Evolutionary conservation across 116 monocot genomes (phyloP).

Genomic region (Thalassia testudinum): DNA sequence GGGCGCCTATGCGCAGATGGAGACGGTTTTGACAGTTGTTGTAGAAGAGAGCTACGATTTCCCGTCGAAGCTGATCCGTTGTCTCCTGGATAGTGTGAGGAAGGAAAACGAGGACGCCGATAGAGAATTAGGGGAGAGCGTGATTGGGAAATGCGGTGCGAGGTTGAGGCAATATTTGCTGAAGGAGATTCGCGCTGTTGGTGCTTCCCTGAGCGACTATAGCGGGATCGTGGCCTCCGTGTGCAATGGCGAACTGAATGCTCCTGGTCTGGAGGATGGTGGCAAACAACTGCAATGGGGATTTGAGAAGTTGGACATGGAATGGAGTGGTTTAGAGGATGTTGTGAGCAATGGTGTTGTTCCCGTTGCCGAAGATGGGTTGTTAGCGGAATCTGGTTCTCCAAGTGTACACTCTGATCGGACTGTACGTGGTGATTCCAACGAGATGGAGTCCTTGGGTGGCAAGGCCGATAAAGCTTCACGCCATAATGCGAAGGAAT

Average conservation of each 20-base stretch:
- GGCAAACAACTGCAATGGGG: no score
- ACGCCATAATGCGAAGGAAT: no score
- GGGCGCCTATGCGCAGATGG: slow-evolving; percentile 50
- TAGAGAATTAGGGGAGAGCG: slow-evolving; percentile 40
- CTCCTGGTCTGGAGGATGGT: no score
- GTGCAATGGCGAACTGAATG: slow-evolving; percentile 3
- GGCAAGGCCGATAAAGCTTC: no score
- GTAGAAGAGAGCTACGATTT: slow-evolving; percentile 83
- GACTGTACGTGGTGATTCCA: no score
- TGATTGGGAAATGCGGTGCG: slow-evolving; percentile 34
- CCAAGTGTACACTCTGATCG: no score
- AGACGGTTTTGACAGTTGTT: slow-evolving; percentile 63
- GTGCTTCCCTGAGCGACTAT: slow-evolving; percentile 30
- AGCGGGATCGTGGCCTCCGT: slow-evolving; percentile 28
- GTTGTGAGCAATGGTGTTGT: no score
- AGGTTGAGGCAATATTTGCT: slow-evolving; percentile 48
- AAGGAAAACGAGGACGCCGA: slow-evolving; percentile 37
- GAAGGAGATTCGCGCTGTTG: slow-evolving; percentile 16
- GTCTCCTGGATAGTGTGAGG: slow-evolving; percentile 29
- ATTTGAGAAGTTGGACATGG: no score
- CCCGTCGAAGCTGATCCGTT: slow-evolving; percentile 33
- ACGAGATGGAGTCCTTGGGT: no score
- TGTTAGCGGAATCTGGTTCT: no score
- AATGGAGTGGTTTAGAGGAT: no score
- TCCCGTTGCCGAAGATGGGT: no score